Evolutionary conservation across 176 grass and related monocot species (phyloP).

Genomic region (Poa annua): DNA sequence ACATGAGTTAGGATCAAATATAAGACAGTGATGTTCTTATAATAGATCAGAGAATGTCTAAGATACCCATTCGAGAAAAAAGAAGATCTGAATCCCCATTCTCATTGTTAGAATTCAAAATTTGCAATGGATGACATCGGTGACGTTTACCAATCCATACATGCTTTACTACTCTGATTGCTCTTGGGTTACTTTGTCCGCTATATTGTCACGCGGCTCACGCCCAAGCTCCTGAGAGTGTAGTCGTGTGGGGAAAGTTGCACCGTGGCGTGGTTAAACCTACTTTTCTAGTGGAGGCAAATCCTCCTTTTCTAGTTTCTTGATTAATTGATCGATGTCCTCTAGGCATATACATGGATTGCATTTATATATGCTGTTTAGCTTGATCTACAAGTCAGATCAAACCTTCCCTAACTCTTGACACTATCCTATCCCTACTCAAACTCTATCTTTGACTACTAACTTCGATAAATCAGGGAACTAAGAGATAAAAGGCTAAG

Average conservation of each 20-base stretch:
- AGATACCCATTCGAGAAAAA: neutral
- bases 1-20: neutral
- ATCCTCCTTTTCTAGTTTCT: neutral
- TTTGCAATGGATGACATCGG: neutral
- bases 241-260: neutral
- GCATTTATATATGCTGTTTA: neutral
- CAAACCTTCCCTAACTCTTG: neutral
- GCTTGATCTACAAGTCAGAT: neutral
- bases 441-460: neutral
- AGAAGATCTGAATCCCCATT: neutral
- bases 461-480: neutral
- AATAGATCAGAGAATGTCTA: neutral
- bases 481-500: neutral
- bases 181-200: neutral
- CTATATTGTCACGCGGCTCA: neutral
- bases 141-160: neutral
- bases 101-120: neutral
- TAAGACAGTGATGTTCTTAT: neutral
- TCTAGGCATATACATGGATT: neutral
- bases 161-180: neutral
- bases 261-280: neutral
- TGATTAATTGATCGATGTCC: neutral
- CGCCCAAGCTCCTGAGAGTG: neutral
- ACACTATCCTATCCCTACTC: neutral
- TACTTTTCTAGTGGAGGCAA: neutral